Evolutionary conservation across 306 rosid genomes (phyloP).

Genomic region (Sicyos baderoa): DNA sequence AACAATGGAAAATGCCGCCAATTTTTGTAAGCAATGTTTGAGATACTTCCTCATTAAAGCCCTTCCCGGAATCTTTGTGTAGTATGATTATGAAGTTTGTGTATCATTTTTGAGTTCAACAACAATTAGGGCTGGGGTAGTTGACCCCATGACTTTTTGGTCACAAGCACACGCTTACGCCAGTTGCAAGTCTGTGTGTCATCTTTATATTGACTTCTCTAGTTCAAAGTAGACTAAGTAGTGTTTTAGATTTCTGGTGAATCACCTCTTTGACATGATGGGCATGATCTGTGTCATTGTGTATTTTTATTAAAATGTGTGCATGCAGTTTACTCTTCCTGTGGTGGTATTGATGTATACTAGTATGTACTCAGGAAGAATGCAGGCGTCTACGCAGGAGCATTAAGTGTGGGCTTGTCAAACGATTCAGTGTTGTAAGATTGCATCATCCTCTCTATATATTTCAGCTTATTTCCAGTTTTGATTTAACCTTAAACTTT

Average conservation of each 20-base stretch:
- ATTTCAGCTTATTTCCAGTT: constrained; percentile 4
- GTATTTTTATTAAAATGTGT: neutral
- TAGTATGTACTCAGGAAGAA: constrained; percentile 55
- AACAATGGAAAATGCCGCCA: neutral
- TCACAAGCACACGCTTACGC: too few species aligned
- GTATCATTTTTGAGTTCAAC: neutral
- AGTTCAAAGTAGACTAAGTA: neutral
- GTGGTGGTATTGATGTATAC: constrained; percentile 22
- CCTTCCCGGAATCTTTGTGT: neutral
- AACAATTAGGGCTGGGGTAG: too few species aligned
- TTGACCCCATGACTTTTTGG: too few species aligned
- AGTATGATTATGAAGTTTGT: neutral
- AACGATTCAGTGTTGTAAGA: constrained; percentile 77
- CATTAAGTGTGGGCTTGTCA: constrained; percentile 65
- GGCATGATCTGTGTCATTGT: neutral
- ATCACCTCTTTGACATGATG: neutral
- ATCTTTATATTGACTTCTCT: neutral
- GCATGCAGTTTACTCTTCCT: neutral
- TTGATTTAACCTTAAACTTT: neutral
- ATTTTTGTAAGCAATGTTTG: neutral
- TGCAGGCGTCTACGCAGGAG: constrained; percentile 70
- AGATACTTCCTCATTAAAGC: neutral
- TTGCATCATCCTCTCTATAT: constrained; percentile 7
- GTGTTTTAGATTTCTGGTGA: neutral
- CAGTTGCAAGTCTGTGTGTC: neutral